Evolutionary conservation across 2,329 filamentous ascomycete species (phyloP).

Genomic region (Diplodia intermedia): DNA sequence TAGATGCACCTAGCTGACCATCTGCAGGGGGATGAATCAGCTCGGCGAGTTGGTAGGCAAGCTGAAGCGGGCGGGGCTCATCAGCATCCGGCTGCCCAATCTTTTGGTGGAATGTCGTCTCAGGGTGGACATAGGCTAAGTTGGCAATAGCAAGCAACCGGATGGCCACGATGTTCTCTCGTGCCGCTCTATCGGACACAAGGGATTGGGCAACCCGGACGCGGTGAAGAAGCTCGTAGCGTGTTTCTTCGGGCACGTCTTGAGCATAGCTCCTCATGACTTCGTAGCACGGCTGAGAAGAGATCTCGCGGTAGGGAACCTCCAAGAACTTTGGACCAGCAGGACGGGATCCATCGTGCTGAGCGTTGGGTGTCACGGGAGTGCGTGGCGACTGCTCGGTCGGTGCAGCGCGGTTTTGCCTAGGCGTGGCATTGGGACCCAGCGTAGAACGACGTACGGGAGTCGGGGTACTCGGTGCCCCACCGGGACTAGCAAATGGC

Average conservation of each 20-base stretch:
- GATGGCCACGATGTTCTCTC: conserved; percentile 78
- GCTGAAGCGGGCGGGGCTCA: conserved; percentile 84
- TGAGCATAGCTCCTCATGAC: conserved; percentile 52
- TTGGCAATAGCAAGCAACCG: conserved; percentile 89
- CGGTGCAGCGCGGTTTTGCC: conserved; percentile 54
- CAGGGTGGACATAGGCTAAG: conserved; percentile 84
- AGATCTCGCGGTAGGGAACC: conserved; percentile 61
- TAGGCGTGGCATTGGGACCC: conserved; percentile 58
- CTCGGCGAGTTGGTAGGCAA: conserved; percentile 91
- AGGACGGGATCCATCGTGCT: conserved; percentile 35
- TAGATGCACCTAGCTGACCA: conserved; percentile 70
- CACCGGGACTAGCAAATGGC: conserved; percentile 43
- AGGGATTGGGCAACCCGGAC: conserved; percentile 85
- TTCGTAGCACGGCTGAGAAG: conserved; percentile 50
- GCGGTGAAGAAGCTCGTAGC: conserved; percentile 85
- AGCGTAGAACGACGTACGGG: conserved; percentile 69
- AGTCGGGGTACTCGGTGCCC: conserved; percentile 73
- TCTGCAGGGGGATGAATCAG: conserved; percentile 83
- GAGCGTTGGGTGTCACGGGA: conserved; percentile 47
- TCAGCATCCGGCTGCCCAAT: conserved; percentile 87
- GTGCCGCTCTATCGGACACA: conserved; percentile 66
- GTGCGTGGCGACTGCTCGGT: conserved; percentile 61
- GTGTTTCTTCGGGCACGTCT: conserved; percentile 73
- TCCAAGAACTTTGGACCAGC: conserved; percentile 60
- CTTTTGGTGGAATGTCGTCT: conserved; percentile 83